These are phyloP conservation scores for Spirogloea muscicola DNA, from an alignment of 139 green algal species.

Conservation along the genomic window DNA sequence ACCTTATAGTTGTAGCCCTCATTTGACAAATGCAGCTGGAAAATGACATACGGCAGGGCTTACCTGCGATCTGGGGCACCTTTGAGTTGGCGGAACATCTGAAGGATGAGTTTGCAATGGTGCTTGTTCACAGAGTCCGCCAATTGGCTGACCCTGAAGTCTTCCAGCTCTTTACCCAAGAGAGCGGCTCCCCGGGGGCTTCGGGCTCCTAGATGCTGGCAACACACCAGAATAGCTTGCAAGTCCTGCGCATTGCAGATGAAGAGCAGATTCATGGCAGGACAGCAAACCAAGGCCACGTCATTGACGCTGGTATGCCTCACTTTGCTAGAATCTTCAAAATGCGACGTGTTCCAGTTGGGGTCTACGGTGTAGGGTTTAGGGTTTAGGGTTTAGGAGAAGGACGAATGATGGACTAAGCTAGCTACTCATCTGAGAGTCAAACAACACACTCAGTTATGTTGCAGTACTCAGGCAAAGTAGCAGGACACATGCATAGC, in stretches of 20 bases:
- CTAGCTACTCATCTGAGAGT: not conserved
- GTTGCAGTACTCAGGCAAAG: not conserved
- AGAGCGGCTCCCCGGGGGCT: conserved; percentile 25
- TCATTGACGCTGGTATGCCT: not conserved
- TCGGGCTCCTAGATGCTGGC: conserved; percentile 22
- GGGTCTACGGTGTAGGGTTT: no score
- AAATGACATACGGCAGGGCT: no score
- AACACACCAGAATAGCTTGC: conserved; percentile 41
- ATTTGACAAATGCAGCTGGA: no score
- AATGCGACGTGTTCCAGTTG: no score
- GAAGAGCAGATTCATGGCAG: not conserved
- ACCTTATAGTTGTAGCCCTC: no score
- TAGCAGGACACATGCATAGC: not conserved
- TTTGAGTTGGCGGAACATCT: conserved; percentile 1
- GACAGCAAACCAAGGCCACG: not conserved
- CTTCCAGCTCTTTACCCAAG: conserved; percentile 23
- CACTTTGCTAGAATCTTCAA: not conserved
- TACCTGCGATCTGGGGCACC: not conserved
- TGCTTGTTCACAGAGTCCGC: conserved; percentile 23
- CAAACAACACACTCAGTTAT: not conserved
- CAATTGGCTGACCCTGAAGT: conserved; percentile 8
- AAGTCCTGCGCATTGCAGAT: not conserved
- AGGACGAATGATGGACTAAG: not conserved
- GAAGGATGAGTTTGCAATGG: conserved; percentile 28
- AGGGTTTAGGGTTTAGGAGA: not conserved